Evolutionary conservation across 352 stramenopile genomes (phyloP).

Genomic region (Phytophthora citrophthora): DNA sequence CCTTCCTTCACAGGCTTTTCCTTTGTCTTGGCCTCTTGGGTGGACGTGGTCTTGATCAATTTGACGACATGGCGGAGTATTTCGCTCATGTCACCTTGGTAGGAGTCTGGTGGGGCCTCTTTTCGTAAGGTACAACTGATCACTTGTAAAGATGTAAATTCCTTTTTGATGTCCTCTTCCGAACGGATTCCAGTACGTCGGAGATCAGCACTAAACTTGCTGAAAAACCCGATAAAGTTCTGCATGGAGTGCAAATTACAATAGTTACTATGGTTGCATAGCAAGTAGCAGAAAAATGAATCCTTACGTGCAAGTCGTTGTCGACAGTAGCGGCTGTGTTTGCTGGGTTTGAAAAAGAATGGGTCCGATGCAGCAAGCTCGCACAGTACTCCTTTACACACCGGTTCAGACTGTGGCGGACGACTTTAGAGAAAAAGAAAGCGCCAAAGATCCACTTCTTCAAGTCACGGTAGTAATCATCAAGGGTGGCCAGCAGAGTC

Average conservation of each 20-base stretch:
- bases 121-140: slow-evolving; percentile 54
- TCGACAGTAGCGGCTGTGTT: slow-evolving; percentile 54
- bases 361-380: slow-evolving; percentile 59
- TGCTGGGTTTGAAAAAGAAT: slow-evolving; percentile 56
- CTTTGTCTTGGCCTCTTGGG: slow-evolving; percentile 52
- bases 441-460: slow-evolving; percentile 78
- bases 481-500: slow-evolving; percentile 74
- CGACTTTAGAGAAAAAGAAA: slow-evolving; percentile 87
- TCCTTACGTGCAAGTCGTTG: slow-evolving; percentile 62
- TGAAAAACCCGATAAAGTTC: slow-evolving; percentile 78
- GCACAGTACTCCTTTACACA: slow-evolving; percentile 74
- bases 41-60: slow-evolving; percentile 69
- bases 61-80: slow-evolving; percentile 64
- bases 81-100: slow-evolving; percentile 36
- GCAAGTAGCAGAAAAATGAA: background rate
- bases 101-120: slow-evolving; percentile 30
- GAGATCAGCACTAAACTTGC: slow-evolving; percentile 67
- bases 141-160: slow-evolving; percentile 60
- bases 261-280: slow-evolving; percentile 1
- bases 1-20: slow-evolving; percentile 59
- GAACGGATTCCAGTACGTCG: slow-evolving; percentile 75
- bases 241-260: slow-evolving; percentile 12
- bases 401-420: slow-evolving; percentile 74
- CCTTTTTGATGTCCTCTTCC: slow-evolving; percentile 67
- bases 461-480: slow-evolving; percentile 80